Evolutionary conservation across 140 eudicot species (phyloP).

Genomic region (Ambrosia hybrid): DNA sequence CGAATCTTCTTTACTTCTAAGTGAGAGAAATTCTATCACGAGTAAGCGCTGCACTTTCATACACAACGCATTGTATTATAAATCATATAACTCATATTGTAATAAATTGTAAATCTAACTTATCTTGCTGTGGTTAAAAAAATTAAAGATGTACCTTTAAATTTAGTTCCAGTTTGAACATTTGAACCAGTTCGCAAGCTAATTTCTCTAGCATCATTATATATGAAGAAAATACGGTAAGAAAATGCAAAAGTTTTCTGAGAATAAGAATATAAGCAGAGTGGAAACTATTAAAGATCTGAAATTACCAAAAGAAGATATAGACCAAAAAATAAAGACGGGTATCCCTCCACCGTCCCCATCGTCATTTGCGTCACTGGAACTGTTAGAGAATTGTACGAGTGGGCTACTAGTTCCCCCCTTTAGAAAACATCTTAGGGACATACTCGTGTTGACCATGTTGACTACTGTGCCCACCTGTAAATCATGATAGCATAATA

Average conservation of each 20-base stretch:
- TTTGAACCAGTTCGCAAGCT: constrained; percentile 67
- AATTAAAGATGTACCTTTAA: constrained; percentile 54
- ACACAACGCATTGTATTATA: constrained; percentile 18
- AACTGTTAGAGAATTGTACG: constrained; percentile 51
- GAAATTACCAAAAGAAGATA: constrained; percentile 59
- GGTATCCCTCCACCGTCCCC: constrained; percentile 95
- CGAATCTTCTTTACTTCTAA: constrained; percentile 35
- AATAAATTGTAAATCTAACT: constrained; percentile 8
- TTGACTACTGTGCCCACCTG: constrained; percentile 63
- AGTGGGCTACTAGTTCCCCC: constrained; percentile 56
- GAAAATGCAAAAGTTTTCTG: neutral
- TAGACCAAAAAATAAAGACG: constrained; percentile 60
- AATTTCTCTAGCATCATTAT: constrained; percentile 52
- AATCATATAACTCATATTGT: constrained; percentile 4
- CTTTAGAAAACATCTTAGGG: constrained; percentile 65
- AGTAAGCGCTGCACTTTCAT: constrained; percentile 68
- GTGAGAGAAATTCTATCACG: constrained; percentile 66
- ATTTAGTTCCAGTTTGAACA: constrained; percentile 63
- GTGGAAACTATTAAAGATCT: neutral
- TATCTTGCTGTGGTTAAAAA: constrained; percentile 6
- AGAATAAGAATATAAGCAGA: constrained; percentile 7
- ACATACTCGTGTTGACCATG: constrained; percentile 56
- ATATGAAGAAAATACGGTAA: neutral
- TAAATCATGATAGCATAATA: constrained; percentile 10
- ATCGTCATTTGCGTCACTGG: constrained; percentile 43